These are phyloP conservation scores for Colletotrichum musicola DNA, from an alignment of 2,329 filamentous ascomycete genomes.

Conservation along the genomic window DNA sequence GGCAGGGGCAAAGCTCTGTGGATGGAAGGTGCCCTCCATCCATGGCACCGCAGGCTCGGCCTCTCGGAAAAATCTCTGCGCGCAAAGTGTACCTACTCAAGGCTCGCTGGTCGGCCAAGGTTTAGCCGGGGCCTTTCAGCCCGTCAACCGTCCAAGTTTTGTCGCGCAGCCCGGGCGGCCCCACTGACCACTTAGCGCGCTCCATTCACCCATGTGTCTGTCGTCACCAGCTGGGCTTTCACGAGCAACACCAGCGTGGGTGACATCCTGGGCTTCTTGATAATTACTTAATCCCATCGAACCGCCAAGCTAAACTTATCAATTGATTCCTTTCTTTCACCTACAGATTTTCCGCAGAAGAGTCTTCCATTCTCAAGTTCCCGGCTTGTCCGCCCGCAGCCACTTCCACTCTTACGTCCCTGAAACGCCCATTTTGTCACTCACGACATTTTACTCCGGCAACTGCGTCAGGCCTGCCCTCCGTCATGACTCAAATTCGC, in stretches of 20 bases:
- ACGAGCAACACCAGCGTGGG: constrained; percentile 7
- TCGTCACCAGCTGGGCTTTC: background rate
- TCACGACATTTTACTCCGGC: constrained; percentile 1
- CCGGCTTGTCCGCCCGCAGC: background rate
- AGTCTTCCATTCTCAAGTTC: background rate
- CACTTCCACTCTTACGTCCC: constrained; percentile 23
- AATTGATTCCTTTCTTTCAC: too few species aligned
- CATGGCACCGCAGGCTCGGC: background rate
- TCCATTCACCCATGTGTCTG: constrained; percentile 38
- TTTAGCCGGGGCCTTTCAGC: constrained; percentile 17
- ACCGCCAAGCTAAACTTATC: background rate
- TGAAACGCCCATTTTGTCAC: constrained; percentile 14
- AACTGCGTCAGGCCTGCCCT: constrained; percentile 29
- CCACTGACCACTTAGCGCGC: constrained; percentile 33
- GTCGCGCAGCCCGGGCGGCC: background rate
- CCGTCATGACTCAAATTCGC: constrained; percentile 35
- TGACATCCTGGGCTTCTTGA: constrained; percentile 1
- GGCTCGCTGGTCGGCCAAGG: constrained; percentile 22
- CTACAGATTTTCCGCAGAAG: too few species aligned
- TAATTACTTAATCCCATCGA: constrained; percentile 21
- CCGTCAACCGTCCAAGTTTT: constrained; percentile 22
- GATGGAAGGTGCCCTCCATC: constrained; percentile 19
- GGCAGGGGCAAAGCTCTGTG: background rate
- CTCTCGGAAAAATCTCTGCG: constrained; percentile 31
- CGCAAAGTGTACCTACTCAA: background rate